phyloP scores from a whole-genome alignment of 1,284 basidiomycete species.

The Mycosarcoma mackinlayi region DNA sequence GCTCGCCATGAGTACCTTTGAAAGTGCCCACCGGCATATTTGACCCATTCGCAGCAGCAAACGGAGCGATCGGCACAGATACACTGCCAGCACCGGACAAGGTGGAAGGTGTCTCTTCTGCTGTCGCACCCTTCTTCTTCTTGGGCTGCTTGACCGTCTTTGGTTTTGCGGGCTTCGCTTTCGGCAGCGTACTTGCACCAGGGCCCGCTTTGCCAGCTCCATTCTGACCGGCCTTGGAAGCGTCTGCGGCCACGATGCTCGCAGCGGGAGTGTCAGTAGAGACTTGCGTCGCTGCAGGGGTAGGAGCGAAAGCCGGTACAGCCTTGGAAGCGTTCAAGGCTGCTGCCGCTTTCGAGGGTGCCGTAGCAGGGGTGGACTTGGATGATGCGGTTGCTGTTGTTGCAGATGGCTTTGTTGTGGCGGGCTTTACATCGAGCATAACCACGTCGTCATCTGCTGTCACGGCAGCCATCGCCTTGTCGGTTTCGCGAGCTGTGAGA shows the following conservation, averaged over 20 bases:
- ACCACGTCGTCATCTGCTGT: conserved; percentile 30
- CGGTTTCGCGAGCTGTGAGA: not conserved
- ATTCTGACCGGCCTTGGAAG: conserved; percentile 17
- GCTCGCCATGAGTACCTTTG: conserved; percentile 2
- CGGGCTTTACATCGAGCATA: conserved; percentile 40
- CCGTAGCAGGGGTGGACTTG: not conserved
- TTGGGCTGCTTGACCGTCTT: conserved; percentile 38
- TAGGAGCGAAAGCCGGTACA: conserved; percentile 8
- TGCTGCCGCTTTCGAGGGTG: conserved; percentile 8
- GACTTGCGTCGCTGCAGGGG: not conserved
- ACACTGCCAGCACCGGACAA: conserved; percentile 1
- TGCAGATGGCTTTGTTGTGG: conserved; percentile 2
- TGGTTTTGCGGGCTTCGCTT: conserved; percentile 41
- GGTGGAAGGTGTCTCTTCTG: conserved; percentile 7
- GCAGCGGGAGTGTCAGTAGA: not conserved
- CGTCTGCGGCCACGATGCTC: not conserved
- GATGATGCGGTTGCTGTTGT: not conserved
- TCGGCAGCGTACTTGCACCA: conserved; percentile 13
- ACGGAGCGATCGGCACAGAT: not conserved
- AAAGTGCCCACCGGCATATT: conserved; percentile 10
- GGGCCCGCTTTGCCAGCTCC: conserved; percentile 2
- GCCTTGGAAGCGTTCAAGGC: conserved; percentile 10
- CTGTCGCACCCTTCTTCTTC: conserved; percentile 42
- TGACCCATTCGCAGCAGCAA: conserved; percentile 1
- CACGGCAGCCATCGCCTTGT: not conserved